These are phyloP conservation scores for Trichopus zeylanicus DNA, from an alignment of 116 monocot species.

Conservation along the genomic window DNA sequence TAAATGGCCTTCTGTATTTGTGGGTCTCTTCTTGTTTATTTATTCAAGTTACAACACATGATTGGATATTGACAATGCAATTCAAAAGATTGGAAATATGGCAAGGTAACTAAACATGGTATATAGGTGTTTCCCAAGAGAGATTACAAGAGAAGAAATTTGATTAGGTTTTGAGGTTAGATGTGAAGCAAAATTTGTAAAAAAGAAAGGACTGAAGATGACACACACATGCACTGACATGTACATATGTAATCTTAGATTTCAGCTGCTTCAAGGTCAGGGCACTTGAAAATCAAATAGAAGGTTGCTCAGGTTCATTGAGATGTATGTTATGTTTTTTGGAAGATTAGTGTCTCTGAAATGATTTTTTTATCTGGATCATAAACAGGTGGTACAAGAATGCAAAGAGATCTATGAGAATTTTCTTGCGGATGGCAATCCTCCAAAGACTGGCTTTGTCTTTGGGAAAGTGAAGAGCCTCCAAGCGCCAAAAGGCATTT, in stretches of 20 bases:
- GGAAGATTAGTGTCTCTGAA: background rate
- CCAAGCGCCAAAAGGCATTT: conserved; percentile 56
- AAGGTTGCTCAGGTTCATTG: background rate
- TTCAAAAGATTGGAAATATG: too few species aligned
- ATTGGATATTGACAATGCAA: background rate
- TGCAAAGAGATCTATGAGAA: conserved; percentile 97
- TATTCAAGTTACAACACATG: background rate
- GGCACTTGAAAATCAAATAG: background rate
- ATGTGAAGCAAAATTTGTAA: too few species aligned
- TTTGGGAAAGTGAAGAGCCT: conserved; percentile 88
- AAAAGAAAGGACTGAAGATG: too few species aligned
- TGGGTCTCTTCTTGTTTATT: background rate
- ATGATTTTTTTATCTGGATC: background rate
- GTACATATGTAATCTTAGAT: too few species aligned
- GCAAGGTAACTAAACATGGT: background rate
- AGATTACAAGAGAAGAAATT: too few species aligned
- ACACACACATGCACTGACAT: too few species aligned
- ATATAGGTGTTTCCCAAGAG: background rate
- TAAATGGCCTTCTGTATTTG: conserved; percentile 15
- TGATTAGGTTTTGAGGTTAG: too few species aligned
- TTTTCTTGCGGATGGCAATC: conserved; percentile 72
- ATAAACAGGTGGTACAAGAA: conserved; percentile 79
- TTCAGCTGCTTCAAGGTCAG: too few species aligned
- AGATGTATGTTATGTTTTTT: background rate
- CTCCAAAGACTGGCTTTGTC: conserved; percentile 72